Base-by-base conservation (phyloP, 2,329 filamentous ascomycete species). In the Calonectria crousiana region DNA sequence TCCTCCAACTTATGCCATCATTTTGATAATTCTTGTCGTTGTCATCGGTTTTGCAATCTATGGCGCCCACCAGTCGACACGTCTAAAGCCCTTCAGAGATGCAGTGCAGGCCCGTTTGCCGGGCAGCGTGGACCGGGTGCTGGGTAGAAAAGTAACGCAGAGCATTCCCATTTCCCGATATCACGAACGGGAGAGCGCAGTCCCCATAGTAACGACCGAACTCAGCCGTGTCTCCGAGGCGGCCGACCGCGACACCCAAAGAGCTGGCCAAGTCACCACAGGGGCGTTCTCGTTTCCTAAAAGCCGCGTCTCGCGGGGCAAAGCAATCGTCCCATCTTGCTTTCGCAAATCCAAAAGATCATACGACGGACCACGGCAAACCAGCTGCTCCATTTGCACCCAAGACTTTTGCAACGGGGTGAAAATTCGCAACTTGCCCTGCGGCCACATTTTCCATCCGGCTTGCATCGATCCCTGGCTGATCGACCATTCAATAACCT, bases 401-500 rank as follows among this genome's bases (percentile, higher is more conserved):
- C 30, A 53, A 10, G 65, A 67, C 30, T 41, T 67, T n/a, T 28
- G 60, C 20, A 44, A 60, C 14, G 67, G 67, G 18, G 52, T 69
- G 13, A 60, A 34, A 44, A 53, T 69, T 18, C 67, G 52, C n/a
- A 36, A 30, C 8, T 38, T 78, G 0, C 77, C 76, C 6, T 78
- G 77, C 1, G 47, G 53, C 0, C 77, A 78, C 36, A 18, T 79
- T 1, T 78, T 78, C 5, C 77, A 78, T 18, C 77, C 77, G 10
- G 20, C 16, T 9, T 78, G 77, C 11, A 79, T 78, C 9, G 77
- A 78, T 20, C 77, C 71, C 6, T 78, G 77, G 77, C 51, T 78
- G 8, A 67, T 60, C 2, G 28, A 70, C 3, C 74, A 75, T 23
- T 74, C 77, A 4, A 58, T 70, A 5, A 79, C 77, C 2, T 78